Conservation (phyloP, 441 rosid genomes). For the Hura crepitans region DNA sequence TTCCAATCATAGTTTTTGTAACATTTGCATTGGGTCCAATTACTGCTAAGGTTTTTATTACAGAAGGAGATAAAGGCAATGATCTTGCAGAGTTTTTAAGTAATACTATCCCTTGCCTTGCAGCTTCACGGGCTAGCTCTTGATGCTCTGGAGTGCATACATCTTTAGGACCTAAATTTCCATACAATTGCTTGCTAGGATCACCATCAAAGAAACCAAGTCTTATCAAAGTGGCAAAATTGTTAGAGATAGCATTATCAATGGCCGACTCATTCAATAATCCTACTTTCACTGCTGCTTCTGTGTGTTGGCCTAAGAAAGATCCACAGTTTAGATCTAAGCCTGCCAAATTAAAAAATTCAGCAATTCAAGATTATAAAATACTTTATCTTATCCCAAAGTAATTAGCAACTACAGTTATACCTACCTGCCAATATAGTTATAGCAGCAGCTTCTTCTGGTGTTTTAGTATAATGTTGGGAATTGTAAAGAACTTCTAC, state of each 20-base stretch:
- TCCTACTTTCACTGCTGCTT: slow-evolving; percentile 62
- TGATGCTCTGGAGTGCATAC: slow-evolving; percentile 66
- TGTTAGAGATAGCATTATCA: slow-evolving; percentile 60
- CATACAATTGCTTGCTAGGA: slow-evolving; percentile 63
- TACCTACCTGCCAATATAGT: slow-evolving; percentile 70
- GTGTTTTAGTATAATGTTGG: slow-evolving; percentile 82
- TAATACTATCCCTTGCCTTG: slow-evolving; percentile 85
- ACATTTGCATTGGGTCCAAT: slow-evolving; percentile 88
- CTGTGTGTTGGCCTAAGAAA: slow-evolving; percentile 64
- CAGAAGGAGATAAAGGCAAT: slow-evolving; percentile 54
- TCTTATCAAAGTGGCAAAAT: slow-evolving; percentile 71
- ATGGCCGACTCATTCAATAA: slow-evolving; percentile 48
- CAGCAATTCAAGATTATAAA: neutral
- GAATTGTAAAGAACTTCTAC: slow-evolving; percentile 46
- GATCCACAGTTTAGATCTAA: slow-evolving; percentile 73
- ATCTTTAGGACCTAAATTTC: slow-evolving; percentile 76
- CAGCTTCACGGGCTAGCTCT: slow-evolving; percentile 73
- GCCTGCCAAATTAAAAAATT: slow-evolving; percentile 32
- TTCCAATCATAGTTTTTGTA: slow-evolving; percentile 87
- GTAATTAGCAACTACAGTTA: neutral
- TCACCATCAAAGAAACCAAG: slow-evolving; percentile 88
- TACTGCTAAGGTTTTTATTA: slow-evolving; percentile 63
- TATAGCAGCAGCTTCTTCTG: slow-evolving; percentile 76
- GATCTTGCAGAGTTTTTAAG: slow-evolving; percentile 59
- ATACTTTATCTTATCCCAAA: no score